phyloP scores from a whole-genome alignment of 306 rosid species.

The Fagus sylvatica region DNA sequence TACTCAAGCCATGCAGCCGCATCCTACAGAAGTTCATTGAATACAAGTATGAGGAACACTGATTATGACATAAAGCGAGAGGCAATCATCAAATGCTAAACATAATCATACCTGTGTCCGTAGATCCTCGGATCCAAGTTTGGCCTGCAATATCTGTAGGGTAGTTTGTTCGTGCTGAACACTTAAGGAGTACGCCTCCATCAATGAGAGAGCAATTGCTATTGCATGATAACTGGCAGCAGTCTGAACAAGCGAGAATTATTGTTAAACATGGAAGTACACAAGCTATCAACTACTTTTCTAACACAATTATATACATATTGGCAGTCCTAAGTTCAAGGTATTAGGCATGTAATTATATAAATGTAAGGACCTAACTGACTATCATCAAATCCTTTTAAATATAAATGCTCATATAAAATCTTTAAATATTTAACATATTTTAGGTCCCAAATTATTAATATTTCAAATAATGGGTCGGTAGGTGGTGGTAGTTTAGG shows the following conservation, averaged over 20 bases:
- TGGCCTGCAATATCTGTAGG: constrained; percentile 90
- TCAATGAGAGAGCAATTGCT: constrained; percentile 97
- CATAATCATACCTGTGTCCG: constrained; percentile 75
- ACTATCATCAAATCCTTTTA: too few relatives aligned
- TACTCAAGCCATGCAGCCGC: constrained; percentile 99
- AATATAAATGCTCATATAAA: too few relatives aligned
- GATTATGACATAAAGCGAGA: constrained; percentile 2
- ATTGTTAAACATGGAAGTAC: constrained; percentile 20
- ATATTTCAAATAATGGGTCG: too few relatives aligned
- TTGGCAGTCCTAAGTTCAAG: background rate
- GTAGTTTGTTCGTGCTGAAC: constrained; percentile 99
- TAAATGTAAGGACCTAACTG: too few relatives aligned
- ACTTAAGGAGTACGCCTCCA: constrained; percentile 95
- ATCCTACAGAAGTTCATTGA: constrained; percentile 57
- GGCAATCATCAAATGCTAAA: constrained; percentile 7
- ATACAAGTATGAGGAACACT: constrained; percentile 17
- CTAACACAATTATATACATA: constrained; percentile 13
- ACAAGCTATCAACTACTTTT: constrained; percentile 3
- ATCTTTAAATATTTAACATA: too few relatives aligned
- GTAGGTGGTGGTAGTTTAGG: too few relatives aligned
- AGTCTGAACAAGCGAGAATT: constrained; percentile 55
- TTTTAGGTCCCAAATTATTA: too few relatives aligned
- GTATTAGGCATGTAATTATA: too few relatives aligned
- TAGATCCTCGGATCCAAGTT: constrained; percentile 93
- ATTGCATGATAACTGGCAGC: constrained; percentile 99